Base-by-base conservation (phyloP, 129 eudicot species). In the Lactuca saligna region DNA sequence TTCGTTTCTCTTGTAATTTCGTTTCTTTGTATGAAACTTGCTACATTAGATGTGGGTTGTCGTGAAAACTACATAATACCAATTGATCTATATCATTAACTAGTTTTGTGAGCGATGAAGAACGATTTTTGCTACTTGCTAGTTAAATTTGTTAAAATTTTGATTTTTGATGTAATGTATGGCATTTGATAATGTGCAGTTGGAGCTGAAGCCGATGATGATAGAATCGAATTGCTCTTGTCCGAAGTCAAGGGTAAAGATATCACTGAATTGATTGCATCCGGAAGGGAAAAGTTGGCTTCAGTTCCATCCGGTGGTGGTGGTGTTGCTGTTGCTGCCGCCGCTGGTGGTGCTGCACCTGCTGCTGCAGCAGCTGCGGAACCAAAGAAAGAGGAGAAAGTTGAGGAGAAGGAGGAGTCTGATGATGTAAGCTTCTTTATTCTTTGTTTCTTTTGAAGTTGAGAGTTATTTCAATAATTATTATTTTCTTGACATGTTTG, bases 171-270 rank as follows among this genome's bases (percentile, higher is more conserved):
- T 4, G 10, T 61, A 54, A 14, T 54, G 10, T n/a, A 63, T 4
- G 32, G 35, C 41, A 16, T 50, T 10, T 67, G 68, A 48, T 61
- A 38, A 31, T 66, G 58, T 81, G 72, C 82, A 88, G 96, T 88
- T 78, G 91, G 96, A 77, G 88, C 85, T 13, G 96, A 85, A 59
- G 87, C 84, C 46, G 96, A 85, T 72, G 96, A 88, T 6, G 85
- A 66, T 37, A 85, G 20, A 65, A 71, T 88, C 57, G 81, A 82
- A 54, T 63, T 85, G 51, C 81, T 88, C 46, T 74, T 88, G 76
- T 51, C 66, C 5, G 79, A 85, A 66, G 88, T 88, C 46, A 73
- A 75, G 66, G 88, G 91, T 7, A 85, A 85, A 68, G 88, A 84
- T 58, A 69, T 84, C 7, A 77, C 85, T 4, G 95, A 84, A 64